Percentiles rank a stretch among this genome's conserved stretches.
Evolutionary conservation across 208 protist species (phyloP).

Genomic region (Lotmaria passim): DNA sequence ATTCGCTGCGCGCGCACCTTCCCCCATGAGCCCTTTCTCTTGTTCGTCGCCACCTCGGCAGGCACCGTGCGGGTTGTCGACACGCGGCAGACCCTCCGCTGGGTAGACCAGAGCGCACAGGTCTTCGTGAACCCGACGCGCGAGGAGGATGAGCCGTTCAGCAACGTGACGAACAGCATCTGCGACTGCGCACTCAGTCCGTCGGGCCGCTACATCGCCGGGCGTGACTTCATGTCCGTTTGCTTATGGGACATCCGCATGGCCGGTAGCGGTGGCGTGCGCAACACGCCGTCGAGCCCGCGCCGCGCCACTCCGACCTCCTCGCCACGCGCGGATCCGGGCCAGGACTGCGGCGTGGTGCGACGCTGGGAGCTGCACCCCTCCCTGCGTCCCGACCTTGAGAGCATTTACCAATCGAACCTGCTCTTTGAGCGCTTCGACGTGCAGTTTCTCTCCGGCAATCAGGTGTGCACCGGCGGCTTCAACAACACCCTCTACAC

Average conservation of each 20-base stretch:
- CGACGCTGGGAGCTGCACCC: slow-evolving; percentile 81
- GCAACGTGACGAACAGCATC: slow-evolving; percentile 64
- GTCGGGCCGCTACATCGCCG: slow-evolving; percentile 81
- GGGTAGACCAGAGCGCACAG: slow-evolving; percentile 64
- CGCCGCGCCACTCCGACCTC: slow-evolving; percentile 2
- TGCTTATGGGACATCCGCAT: slow-evolving; percentile 86
- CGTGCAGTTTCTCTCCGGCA: slow-evolving; percentile 71
- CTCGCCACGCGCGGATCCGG: neutral
- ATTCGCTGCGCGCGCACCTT: slow-evolving; percentile 70
- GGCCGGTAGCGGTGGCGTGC: slow-evolving; percentile 27
- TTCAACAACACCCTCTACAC: slow-evolving; percentile 74
- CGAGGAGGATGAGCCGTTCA: slow-evolving; percentile 52
- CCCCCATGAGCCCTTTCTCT: slow-evolving; percentile 84
- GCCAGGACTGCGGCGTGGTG: slow-evolving; percentile 40
- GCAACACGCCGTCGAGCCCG: slow-evolving; percentile 31
- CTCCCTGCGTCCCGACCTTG: slow-evolving; percentile 60
- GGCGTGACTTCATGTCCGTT: slow-evolving; percentile 80
- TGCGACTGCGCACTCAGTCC: slow-evolving; percentile 86
- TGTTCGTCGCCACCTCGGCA: slow-evolving; percentile 77
- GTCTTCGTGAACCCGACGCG: slow-evolving; percentile 63
- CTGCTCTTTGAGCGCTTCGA: slow-evolving; percentile 72
- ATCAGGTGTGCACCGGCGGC: slow-evolving; percentile 74
- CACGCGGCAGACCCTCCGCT: slow-evolving; percentile 79
- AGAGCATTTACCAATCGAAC: slow-evolving; percentile 73
- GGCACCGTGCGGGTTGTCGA: slow-evolving; percentile 83